Percentiles rank a stretch among this genome's conserved stretches.
Conservation (phyloP, 1,139 yeast species). For the Kurtzmaniella natalensis region DNA sequence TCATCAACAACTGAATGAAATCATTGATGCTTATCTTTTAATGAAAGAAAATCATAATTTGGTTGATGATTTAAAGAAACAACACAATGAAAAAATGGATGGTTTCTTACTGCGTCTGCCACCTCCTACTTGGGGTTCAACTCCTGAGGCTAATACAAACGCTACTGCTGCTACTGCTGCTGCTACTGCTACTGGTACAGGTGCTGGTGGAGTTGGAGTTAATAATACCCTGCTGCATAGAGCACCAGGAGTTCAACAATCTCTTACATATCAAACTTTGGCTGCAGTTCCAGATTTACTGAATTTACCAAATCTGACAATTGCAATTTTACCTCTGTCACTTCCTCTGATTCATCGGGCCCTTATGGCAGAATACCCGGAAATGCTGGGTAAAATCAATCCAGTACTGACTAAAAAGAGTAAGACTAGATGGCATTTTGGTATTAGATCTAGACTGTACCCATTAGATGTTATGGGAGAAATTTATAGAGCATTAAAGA, state of each 20-base stretch:
- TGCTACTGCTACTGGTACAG: constrained; percentile 23
- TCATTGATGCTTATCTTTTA: constrained; percentile 85
- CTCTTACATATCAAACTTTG: constrained; percentile 46
- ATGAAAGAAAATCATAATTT: constrained; percentile 79
- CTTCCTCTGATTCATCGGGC: constrained; percentile 94
- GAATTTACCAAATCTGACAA: constrained; percentile 58
- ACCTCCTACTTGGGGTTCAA: constrained; percentile 30
- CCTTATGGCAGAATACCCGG: constrained; percentile 64
- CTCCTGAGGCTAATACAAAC: constrained; percentile 11
- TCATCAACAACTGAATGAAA: constrained; percentile 54
- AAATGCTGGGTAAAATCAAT: constrained; percentile 48
- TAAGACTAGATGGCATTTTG: constrained; percentile 98
- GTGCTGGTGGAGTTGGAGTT: constrained; percentile 16
- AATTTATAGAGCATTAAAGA: constrained; percentile 87
- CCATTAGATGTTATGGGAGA: constrained; percentile 99
- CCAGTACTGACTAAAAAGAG: constrained; percentile 81
- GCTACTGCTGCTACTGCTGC: constrained; percentile 19
- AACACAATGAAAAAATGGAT: constrained; percentile 48
- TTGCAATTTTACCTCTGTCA: constrained; percentile 90
- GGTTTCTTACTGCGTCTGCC: constrained; percentile 50
- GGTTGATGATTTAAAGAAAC: constrained; percentile 60
- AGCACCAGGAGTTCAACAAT: constrained; percentile 44
- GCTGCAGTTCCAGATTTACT: constrained; percentile 49
- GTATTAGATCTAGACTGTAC: constrained; percentile 91
- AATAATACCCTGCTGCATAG: constrained; percentile 12